Conservation (phyloP, 2,329 filamentous ascomycete species). For the Fusarium sp. region DNA sequence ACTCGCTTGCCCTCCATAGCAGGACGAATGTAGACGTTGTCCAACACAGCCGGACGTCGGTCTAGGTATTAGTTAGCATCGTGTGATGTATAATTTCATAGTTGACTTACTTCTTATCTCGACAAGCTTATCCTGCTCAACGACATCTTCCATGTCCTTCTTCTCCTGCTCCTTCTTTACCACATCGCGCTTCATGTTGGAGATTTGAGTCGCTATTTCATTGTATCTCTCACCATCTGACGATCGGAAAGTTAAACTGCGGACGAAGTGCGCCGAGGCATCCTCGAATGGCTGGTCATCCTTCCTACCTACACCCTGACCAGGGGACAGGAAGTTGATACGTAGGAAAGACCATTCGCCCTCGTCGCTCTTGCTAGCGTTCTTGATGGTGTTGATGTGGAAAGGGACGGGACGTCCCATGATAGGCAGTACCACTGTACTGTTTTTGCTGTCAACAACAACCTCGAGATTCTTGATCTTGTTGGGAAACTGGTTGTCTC, state of each 20-base stretch:
- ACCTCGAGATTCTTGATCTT: slow-evolving; percentile 88
- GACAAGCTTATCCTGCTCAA: slow-evolving; percentile 96
- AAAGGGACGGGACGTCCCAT: slow-evolving; percentile 98
- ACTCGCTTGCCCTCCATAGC: slow-evolving; percentile 97
- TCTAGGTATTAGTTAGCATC: slow-evolving; percentile 67
- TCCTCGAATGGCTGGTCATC: slow-evolving; percentile 99
- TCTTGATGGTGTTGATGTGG: slow-evolving; percentile 98
- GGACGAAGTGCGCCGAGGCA: slow-evolving; percentile 92
- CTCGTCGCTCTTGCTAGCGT: slow-evolving; percentile 97
- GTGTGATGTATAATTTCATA: neutral
- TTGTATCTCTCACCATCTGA: slow-evolving; percentile 89
- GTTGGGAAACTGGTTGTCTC: slow-evolving; percentile 90
- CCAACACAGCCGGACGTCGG: slow-evolving; percentile 87
- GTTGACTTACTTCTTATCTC: slow-evolving; percentile 84
- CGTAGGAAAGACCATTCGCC: slow-evolving; percentile 93
- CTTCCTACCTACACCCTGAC: slow-evolving; percentile 95
- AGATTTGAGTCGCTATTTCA: slow-evolving; percentile 92
- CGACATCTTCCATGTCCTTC: slow-evolving; percentile 99
- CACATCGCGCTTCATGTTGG: slow-evolving; percentile 93
- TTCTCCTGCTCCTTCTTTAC: slow-evolving; percentile 96
- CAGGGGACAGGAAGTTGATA: slow-evolving; percentile 97
- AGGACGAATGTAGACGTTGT: slow-evolving; percentile 95
- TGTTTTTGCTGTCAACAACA: slow-evolving; percentile 89
- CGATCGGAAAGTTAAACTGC: slow-evolving; percentile 94
- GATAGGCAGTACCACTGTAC: slow-evolving; percentile 91